These are phyloP conservation scores for Microascus cirrosus DNA, from an alignment of 2,329 filamentous ascomycete genomes.

Conservation along the genomic window DNA sequence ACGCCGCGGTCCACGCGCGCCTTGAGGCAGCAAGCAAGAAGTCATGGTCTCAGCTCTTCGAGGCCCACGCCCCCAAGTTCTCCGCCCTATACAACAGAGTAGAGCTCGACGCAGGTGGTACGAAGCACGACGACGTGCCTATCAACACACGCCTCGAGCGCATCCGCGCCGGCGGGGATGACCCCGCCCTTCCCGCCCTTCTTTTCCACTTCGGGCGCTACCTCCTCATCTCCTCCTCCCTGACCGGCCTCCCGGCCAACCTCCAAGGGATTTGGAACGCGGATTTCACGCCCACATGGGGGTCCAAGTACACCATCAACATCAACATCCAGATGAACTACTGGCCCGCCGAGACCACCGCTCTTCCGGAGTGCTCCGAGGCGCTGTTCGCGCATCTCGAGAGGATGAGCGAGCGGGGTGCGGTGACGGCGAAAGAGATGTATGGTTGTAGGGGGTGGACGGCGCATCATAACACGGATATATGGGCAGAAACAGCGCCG, in stretches of 20 bases:
- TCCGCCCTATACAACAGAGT: too few species aligned
- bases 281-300: conserved; percentile 24
- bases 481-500: conserved; percentile 25
- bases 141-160: too few species aligned
- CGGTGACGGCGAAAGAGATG: conserved; percentile 20
- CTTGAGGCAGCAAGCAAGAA: too few species aligned
- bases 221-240: conserved; percentile 15
- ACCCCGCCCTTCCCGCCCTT: conserved; percentile 15
- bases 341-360: conserved; percentile 24
- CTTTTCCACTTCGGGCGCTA: conserved; percentile 21
- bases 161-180: too few species aligned
- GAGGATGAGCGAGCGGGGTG: conserved; percentile 20
- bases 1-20: too few species aligned
- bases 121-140: too few species aligned
- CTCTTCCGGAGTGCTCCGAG: conserved; percentile 22
- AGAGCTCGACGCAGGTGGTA: too few species aligned
- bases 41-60: too few species aligned
- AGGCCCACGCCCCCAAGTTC: too few species aligned
- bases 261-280: conserved; percentile 24
- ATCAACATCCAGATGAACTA: conserved; percentile 45
- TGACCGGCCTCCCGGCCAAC: conserved; percentile 15
- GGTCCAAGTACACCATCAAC: conserved; percentile 37
- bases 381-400: conserved; percentile 15
- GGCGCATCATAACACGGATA: conserved; percentile 25
- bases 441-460: conserved; percentile 24